Evolutionary conservation across 805 yeast genomes (phyloP).

Genomic region (Lipomyces kockii): DNA sequence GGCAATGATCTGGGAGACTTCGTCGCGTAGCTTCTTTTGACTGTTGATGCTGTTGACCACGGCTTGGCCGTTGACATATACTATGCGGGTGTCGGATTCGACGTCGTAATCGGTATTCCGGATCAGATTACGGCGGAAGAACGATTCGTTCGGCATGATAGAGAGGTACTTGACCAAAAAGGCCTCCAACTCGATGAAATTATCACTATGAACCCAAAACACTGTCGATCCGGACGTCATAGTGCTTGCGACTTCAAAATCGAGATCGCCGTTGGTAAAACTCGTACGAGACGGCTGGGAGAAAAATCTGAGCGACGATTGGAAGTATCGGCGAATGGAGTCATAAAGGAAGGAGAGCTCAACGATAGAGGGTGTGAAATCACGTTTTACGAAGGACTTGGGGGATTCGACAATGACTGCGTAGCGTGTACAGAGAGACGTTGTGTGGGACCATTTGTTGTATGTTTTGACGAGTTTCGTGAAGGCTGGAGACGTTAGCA

Average conservation of each 20-base stretch:
- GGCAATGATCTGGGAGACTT: constrained; percentile 22
- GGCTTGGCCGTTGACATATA: constrained; percentile 18
- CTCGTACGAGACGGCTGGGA: constrained; percentile 19
- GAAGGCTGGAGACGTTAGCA: constrained; percentile 43
- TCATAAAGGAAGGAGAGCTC: constrained; percentile 63
- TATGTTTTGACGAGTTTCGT: constrained; percentile 76
- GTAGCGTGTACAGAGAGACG: constrained; percentile 42
- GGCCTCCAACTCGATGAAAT: constrained; percentile 58
- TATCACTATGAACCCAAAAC: constrained; percentile 66
- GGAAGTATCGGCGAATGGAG: constrained; percentile 47
- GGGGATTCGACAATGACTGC: constrained; percentile 50
- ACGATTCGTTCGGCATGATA: constrained; percentile 33
- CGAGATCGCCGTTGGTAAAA: constrained; percentile 41
- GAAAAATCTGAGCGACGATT: constrained; percentile 31
- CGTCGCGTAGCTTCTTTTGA: constrained; percentile 9
- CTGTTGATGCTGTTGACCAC: constrained; percentile 8
- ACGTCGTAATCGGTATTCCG: constrained; percentile 21
- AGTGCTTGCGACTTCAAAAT: constrained; percentile 44
- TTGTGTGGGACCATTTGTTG: constrained; percentile 51
- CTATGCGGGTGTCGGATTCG: constrained; percentile 29
- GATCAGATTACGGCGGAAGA: constrained; percentile 23
- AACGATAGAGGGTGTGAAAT: constrained; percentile 63
- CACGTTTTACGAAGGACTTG: constrained; percentile 63
- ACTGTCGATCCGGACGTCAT: constrained; percentile 46
- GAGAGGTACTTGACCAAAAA: constrained; percentile 52